Conservation (phyloP, 805 yeast genomes). For the Metschnikowia noctiluminum region DNA sequence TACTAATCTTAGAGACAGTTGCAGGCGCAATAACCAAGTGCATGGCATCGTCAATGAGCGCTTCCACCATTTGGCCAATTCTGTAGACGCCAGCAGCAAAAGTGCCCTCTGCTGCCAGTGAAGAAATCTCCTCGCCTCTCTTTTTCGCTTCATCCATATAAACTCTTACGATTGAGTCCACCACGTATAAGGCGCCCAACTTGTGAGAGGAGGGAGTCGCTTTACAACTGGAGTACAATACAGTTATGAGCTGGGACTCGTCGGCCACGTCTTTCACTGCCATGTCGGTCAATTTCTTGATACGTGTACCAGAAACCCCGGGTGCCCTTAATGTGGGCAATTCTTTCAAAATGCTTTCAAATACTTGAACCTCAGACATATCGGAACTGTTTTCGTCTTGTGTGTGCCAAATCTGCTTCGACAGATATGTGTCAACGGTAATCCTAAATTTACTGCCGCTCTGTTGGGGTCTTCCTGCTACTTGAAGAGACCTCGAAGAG, state of each 20-base stretch:
- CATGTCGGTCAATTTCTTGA: constrained; percentile 75
- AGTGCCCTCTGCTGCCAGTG: constrained; percentile 62
- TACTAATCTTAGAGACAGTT: constrained; percentile 67
- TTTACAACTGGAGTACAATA: constrained; percentile 64
- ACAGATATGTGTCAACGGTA: neutral
- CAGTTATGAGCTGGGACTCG: constrained; percentile 55
- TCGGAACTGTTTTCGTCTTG: neutral
- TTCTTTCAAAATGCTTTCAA: constrained; percentile 48
- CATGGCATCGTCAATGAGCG: constrained; percentile 60
- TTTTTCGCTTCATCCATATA: constrained; percentile 72
- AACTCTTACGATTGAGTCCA: constrained; percentile 88
- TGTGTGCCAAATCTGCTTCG: too few species aligned
- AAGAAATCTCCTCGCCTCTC: constrained; percentile 44
- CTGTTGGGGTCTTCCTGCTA: constrained; percentile 7
- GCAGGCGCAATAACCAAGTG: constrained; percentile 51
- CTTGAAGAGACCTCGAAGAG: constrained; percentile 5
- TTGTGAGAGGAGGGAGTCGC: constrained; percentile 76
- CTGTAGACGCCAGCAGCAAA: constrained; percentile 69
- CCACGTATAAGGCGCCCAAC: constrained; percentile 84
- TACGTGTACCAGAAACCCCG: constrained; percentile 95
- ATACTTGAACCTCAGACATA: constrained; percentile 45
- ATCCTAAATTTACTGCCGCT: constrained; percentile 7
- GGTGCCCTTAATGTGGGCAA: constrained; percentile 66
- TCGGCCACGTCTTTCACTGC: constrained; percentile 65
- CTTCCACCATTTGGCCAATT: constrained; percentile 61